Evolutionary conservation across 2,329 filamentous ascomycete genomes (phyloP).

Genomic region (Cercospora zeae-maydis): DNA sequence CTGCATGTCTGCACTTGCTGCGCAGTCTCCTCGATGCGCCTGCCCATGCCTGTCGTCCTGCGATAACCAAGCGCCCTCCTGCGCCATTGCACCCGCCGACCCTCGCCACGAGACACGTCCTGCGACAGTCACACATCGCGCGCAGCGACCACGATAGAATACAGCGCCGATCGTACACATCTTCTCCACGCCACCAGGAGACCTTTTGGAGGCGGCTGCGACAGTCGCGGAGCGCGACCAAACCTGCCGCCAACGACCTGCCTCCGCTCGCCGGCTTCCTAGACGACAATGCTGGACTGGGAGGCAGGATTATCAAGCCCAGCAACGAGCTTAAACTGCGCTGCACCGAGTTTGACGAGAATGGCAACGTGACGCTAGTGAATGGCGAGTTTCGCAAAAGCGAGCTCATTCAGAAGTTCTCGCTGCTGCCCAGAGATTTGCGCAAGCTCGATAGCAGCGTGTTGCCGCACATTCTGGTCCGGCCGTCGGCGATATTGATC

Average conservation of each 20-base stretch:
- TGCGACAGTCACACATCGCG: constrained; percentile 5
- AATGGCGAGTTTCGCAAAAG: constrained; percentile 97
- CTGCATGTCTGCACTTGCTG: constrained; percentile 66
- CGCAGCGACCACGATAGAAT: constrained; percentile 26
- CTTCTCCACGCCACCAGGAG: constrained; percentile 18
- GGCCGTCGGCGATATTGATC: constrained; percentile 86
- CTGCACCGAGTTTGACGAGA: constrained; percentile 92
- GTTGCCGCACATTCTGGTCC: constrained; percentile 89
- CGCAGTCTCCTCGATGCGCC: constrained; percentile 62
- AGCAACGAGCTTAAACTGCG: constrained; percentile 80
- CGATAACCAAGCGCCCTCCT: constrained; percentile 29
- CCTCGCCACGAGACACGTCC: background rate
- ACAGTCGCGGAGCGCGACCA: constrained; percentile 17
- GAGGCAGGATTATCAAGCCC: constrained; percentile 67
- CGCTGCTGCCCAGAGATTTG: constrained; percentile 85
- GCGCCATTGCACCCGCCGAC: constrained; percentile 5
- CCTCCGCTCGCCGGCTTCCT: constrained; percentile 51
- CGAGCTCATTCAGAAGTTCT: constrained; percentile 95
- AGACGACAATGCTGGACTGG: constrained; percentile 60
- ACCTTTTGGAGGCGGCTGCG: constrained; percentile 31
- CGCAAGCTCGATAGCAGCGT: constrained; percentile 97
- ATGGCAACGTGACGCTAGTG: constrained; percentile 85
- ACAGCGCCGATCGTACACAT: constrained; percentile 22
- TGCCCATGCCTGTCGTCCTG: constrained; percentile 15
- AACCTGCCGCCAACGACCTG: constrained; percentile 52